phyloP scores from a whole-genome alignment of 2,329 filamentous ascomycete genomes.

The Tolypocladium cylindrosporum region DNA sequence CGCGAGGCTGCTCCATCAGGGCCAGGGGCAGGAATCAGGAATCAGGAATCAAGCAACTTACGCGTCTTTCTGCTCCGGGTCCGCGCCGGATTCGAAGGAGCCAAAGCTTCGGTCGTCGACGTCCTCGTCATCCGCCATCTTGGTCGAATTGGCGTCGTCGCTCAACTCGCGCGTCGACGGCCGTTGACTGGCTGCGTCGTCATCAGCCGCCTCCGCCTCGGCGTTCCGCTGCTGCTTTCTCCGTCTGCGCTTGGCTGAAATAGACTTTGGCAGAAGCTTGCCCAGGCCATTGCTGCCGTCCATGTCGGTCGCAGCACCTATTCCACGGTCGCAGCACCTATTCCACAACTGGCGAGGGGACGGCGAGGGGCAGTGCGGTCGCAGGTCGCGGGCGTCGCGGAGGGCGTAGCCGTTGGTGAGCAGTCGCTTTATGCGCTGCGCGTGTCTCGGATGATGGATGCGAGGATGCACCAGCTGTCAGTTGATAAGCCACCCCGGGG shows the following conservation, averaged over 20 bases:
- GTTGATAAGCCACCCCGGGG: neutral
- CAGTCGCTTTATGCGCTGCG: neutral
- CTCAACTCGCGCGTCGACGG: slow-evolving; percentile 21
- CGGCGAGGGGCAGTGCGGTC: neutral
- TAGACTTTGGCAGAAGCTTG: slow-evolving; percentile 43
- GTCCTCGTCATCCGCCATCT: slow-evolving; percentile 21
- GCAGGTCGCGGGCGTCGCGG: neutral
- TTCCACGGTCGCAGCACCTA: neutral
- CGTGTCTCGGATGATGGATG: too few species aligned
- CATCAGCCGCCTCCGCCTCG: slow-evolving; percentile 15
- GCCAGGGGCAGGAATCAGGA: neutral
- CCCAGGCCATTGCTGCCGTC: slow-evolving; percentile 25
- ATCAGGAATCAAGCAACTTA: slow-evolving; percentile 2
- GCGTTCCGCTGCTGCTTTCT: slow-evolving; percentile 31
- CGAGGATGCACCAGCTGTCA: neutral
- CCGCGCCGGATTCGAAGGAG: slow-evolving; percentile 23
- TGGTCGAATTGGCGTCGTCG: slow-evolving; percentile 19
- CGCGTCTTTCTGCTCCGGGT: slow-evolving; percentile 10
- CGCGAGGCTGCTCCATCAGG: neutral
- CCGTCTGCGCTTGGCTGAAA: slow-evolving; percentile 37
- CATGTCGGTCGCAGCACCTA: slow-evolving; percentile 3
- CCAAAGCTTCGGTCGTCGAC: slow-evolving; percentile 20
- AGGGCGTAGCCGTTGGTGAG: neutral
- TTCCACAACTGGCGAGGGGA: neutral
- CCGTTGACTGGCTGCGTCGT: slow-evolving; percentile 21